Conservation (phyloP, 176 grass and related monocot genomes). For the Oryza meridionalis region DNA sequence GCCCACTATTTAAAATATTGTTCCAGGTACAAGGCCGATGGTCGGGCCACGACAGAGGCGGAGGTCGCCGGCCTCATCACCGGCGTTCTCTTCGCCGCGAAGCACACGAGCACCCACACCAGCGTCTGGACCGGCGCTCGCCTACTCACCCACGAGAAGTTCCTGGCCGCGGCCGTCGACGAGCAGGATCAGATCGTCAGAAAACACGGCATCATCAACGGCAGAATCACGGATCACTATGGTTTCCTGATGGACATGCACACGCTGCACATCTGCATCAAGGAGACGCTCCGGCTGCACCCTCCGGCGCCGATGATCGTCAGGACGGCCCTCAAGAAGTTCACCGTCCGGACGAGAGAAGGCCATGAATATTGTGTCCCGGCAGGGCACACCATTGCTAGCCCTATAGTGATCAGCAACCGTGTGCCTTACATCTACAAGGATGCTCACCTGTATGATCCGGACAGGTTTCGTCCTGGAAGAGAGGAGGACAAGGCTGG, state of each 20-base stretch:
- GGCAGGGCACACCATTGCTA: background rate
- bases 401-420: constrained; percentile 6
- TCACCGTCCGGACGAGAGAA: constrained; percentile 7
- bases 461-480: background rate
- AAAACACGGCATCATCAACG: background rate
- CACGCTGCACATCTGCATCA: background rate
- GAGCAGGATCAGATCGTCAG: constrained; percentile 51
- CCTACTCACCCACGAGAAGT: constrained; percentile 33
- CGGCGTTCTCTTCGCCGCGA: constrained; percentile 43
- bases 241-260: background rate
- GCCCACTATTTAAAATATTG: no score
- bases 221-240: background rate
- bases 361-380: constrained; percentile 5
- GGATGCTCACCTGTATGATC: constrained; percentile 1
- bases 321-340: background rate
- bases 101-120: constrained; percentile 46
- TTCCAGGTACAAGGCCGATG: constrained; percentile 46
- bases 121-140: constrained; percentile 49
- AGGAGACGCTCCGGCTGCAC: constrained; percentile 4
- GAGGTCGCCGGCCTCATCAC: constrained; percentile 47
- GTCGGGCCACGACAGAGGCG: constrained; percentile 27
- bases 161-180: constrained; percentile 27
- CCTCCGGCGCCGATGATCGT: background rate
- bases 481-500: background rate
- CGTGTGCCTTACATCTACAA: background rate